A percentile compares a stretch with the other conserved stretches of the same genome.
phyloP scores from a whole-genome alignment of 345 rosid genomes.

The Gossypium herbaceum region DNA sequence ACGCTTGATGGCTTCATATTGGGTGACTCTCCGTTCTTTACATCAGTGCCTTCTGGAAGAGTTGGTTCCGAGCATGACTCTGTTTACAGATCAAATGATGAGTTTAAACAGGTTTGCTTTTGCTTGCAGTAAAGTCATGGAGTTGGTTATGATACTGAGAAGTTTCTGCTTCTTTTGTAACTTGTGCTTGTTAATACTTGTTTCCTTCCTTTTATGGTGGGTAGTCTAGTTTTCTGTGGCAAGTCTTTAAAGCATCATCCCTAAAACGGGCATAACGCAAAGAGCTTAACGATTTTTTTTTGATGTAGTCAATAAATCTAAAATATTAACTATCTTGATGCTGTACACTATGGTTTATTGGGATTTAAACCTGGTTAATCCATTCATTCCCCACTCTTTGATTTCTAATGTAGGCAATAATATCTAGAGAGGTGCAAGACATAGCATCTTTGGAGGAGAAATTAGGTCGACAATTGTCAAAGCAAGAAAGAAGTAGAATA shows the following conservation, averaged over 20 bases:
- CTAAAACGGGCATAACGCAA: not conserved
- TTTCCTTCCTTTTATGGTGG: not conserved
- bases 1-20: constrained; percentile 82
- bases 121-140: not conserved
- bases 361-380: not conserved
- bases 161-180: not conserved
- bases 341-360: not conserved
- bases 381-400: not conserved
- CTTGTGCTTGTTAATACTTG: not conserved
- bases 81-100: constrained; percentile 72
- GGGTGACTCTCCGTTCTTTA: constrained; percentile 87
- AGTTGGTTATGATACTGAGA: not conserved
- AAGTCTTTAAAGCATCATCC: not conserved
- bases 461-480: constrained; percentile 68
- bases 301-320: not conserved
- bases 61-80: constrained; percentile 76
- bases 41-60: constrained; percentile 97
- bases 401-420: constrained; percentile 48
- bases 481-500: constrained; percentile 73
- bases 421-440: constrained; percentile 70
- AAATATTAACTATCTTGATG: not conserved
- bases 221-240: not conserved
- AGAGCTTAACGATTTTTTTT: not conserved
- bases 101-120: constrained; percentile 72
- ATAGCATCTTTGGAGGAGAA: constrained; percentile 68